phyloP scores from a whole-genome alignment of 2,329 filamentous ascomycete genomes.

The Pyrenophora tritici-repentis region DNA sequence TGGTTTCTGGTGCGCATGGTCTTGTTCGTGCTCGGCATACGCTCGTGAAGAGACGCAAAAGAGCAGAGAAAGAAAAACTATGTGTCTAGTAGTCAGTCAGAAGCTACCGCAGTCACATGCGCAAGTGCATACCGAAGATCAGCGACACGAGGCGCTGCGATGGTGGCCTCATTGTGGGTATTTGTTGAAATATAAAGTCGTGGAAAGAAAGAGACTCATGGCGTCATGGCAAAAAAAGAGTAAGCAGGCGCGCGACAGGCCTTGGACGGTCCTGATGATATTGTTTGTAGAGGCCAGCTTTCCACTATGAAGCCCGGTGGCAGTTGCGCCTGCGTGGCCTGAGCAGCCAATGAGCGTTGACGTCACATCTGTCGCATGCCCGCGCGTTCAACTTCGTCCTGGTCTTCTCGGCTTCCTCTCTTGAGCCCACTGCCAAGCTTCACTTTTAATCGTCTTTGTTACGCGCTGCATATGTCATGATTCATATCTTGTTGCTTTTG shows the following conservation, averaged over 20 bases:
- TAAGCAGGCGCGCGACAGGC: conserved; percentile 20
- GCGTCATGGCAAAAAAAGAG: conserved; percentile 31
- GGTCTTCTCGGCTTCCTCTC: neutral
- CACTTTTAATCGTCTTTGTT: neutral
- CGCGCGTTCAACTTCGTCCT: conserved; percentile 6
- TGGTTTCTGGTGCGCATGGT: conserved; percentile 34
- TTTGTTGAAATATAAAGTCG: conserved; percentile 16
- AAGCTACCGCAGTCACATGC: conserved; percentile 11
- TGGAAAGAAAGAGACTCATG: conserved; percentile 32
- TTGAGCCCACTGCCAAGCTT: neutral
- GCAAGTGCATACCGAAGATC: conserved; percentile 35
- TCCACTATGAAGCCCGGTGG: conserved; percentile 27
- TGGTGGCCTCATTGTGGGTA: conserved; percentile 41
- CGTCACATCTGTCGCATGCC: conserved; percentile 24
- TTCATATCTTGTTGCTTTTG: neutral
- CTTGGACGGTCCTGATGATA: conserved; percentile 19
- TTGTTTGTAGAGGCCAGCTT: conserved; percentile 45
- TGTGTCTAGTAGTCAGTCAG: conserved; percentile 26
- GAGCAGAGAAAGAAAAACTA: conserved; percentile 42
- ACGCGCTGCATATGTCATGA: neutral
- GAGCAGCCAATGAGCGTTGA: conserved; percentile 39
- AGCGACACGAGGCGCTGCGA: conserved; percentile 46
- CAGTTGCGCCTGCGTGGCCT: conserved; percentile 22
- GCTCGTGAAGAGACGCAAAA: conserved; percentile 31
- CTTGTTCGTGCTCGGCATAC: conserved; percentile 24